phyloP scores from a whole-genome alignment of 805 yeast species.

The Candida peoriensis region DNA sequence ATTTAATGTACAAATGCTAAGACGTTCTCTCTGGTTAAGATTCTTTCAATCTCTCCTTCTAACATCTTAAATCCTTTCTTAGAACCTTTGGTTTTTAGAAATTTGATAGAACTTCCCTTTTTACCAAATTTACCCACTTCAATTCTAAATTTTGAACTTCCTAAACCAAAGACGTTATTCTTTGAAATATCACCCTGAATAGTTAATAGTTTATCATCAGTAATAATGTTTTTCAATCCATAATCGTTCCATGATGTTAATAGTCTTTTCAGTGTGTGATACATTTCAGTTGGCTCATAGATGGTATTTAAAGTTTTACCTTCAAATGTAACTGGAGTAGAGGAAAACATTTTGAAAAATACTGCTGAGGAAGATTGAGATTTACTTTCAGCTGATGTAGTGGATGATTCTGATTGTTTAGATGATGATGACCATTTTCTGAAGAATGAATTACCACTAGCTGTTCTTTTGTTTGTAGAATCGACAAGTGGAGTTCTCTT shows the following conservation, averaged over 20 bases:
- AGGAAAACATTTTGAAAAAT: conserved; percentile 31
- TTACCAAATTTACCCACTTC: conserved; percentile 38
- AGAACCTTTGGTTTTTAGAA: conserved; percentile 64
- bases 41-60: conserved; percentile 58
- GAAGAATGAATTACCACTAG: conserved; percentile 22
- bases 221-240: conserved; percentile 54
- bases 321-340: conserved; percentile 11
- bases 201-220: conserved; percentile 36
- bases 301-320: conserved; percentile 27
- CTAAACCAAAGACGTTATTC: conserved; percentile 55
- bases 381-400: conserved; percentile 15
- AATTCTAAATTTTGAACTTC: conserved; percentile 60
- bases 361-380: conserved; percentile 13
- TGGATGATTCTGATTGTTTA: conserved; percentile 19
- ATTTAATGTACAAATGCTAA: conserved; percentile 27
- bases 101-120: conserved; percentile 48
- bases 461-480: conserved; percentile 20
- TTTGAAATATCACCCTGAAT: conserved; percentile 61
- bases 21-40: conserved; percentile 60
- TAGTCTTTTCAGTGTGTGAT: conserved; percentile 58
- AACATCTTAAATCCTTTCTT: conserved; percentile 54
- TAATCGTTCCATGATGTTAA: conserved; percentile 65
- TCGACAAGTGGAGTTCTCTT: conserved; percentile 15
- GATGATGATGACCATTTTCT: conserved; percentile 24
- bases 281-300: conserved; percentile 45